Evolutionary conservation across 495 filamentous ascomycete species (phyloP), one percentile per base, ranked within the genome.

Genomic region (Lentithecium fluviatile): DNA sequence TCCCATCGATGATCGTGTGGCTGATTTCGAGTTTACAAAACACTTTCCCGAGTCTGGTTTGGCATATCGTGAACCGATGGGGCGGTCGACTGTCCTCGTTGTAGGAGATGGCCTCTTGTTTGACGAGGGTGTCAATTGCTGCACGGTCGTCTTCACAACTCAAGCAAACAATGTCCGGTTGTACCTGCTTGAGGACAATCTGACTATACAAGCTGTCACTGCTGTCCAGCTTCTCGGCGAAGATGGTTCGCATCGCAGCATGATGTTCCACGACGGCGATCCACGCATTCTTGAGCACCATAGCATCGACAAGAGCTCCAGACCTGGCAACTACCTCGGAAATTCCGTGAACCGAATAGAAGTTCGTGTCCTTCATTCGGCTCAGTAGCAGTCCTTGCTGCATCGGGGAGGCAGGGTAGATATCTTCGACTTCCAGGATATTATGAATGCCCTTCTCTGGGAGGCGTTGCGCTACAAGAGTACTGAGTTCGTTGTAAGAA

Each of bases 341-440:
- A 0, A 84, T 85, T 47, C 78, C 80, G 53, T 84, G 78, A 2
- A 83, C 75, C n/a, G 82, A 81, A 64, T 86, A 88, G 43, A 82
- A 76, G 6, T 80, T 80, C 13, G 77, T 78, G 43, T 83, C 73
- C 32, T 82, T 74, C 24, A 79, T 73, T 12, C 81, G 82, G 52
- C 82, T 83, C 36, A 87, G 79, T 8, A 89, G 66, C 19, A 89
- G 81, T 36, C 80, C 85, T 62, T 87, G 80, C 63, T 53, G 50
- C 50, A 53, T 53, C 3, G 50, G 29, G 24, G 50, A 53, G 50
- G 15, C 13, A 17, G 50, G 50, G 29, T 53, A 53, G 17, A 53
- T 37, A 17, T 53, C 50, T 17, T 53, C 50, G 36, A 53, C 21
- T 4, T 53, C 50, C 24, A 2, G 10, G 11, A 53, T n/a, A 19